Evolutionary conservation across 2,329 filamentous ascomycete species (phyloP), one percentile per base, ranked within the genome.

Genomic region (Xylariaceae sp.): DNA sequence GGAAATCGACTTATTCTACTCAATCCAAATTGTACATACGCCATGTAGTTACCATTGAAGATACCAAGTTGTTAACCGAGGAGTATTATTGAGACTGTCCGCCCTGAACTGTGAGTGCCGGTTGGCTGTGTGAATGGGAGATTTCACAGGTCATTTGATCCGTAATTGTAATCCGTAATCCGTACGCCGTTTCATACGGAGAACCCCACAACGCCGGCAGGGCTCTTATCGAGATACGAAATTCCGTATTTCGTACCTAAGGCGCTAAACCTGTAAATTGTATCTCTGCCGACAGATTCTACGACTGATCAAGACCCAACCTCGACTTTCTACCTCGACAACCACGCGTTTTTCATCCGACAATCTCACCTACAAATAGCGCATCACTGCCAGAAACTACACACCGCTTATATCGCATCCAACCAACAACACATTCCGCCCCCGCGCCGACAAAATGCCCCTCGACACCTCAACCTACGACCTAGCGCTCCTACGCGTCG

Each of bases 391-490:
- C 13, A 11, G n/a, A 15, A 45, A 15, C 41, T 2, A n/a, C 13
- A 45, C 37, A 13, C 2, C 39, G 11, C n/a, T 39, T 10, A 23
- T 2, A 34, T 18, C 23, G 30, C 13, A 37, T 4, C 9, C 37
- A 13, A 41, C 37, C 9, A 41, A 1, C 9, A 9, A 41, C 37
- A 1, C 37, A 9, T 1, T 9, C 37, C 37, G 4, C 37, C 4
- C 3, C 13, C 9, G 37, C 13, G 37, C 4, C 37, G 15, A 59
- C 62, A 76, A 65, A 67, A 97, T 97, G 93, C 92, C 93, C 60
- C 90, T 97, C 73, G 93, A 97, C 76, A 96, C 92, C 6, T 93
- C 90, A 10, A 92, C 90, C 55, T 97, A 97, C 80, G 86, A 86
- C 53, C 85, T 97, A 63, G 92, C 91, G 63, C 88, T 94, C 56